Evolutionary conservation across 2,329 filamentous ascomycete species (phyloP).

Genomic region (Fusarium xyrophilum): DNA sequence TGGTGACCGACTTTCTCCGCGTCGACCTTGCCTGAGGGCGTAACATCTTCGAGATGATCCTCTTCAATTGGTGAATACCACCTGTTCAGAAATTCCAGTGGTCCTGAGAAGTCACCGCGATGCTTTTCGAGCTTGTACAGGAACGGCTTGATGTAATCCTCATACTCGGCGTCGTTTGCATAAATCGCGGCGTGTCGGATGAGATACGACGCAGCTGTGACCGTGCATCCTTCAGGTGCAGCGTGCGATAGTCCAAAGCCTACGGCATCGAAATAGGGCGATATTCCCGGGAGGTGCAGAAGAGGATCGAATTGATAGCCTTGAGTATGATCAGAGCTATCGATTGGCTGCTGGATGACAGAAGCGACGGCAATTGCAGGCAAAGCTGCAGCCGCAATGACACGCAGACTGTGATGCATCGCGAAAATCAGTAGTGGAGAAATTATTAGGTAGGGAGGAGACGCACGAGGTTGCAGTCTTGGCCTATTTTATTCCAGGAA

Average conservation of each 20-base stretch:
- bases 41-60: conserved; percentile 33
- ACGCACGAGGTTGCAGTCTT: neutral
- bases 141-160: conserved; percentile 37
- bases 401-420: conserved; percentile 15
- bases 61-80: conserved; percentile 37
- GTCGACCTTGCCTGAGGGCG: conserved; percentile 32
- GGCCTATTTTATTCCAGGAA: neutral
- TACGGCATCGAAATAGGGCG: conserved; percentile 38
- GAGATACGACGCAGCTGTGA: conserved; percentile 34
- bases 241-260: conserved; percentile 32
- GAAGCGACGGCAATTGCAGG: conserved; percentile 2
- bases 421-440: neutral
- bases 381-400: neutral
- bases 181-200: conserved; percentile 38
- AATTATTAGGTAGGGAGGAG: neutral
- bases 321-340: conserved; percentile 29
- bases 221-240: conserved; percentile 34
- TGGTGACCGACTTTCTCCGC: conserved; percentile 28
- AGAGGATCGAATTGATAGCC: conserved; percentile 38
- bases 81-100: conserved; percentile 26
- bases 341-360: conserved; percentile 26
- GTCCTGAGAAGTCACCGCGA: conserved; percentile 31
- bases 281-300: conserved; percentile 35
- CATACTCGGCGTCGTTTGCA: conserved; percentile 37
- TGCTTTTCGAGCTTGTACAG: conserved; percentile 34